Conservation (phyloP, 225 moss, liverwort and hornwort genomes). For the Polytrichum commune region DNA sequence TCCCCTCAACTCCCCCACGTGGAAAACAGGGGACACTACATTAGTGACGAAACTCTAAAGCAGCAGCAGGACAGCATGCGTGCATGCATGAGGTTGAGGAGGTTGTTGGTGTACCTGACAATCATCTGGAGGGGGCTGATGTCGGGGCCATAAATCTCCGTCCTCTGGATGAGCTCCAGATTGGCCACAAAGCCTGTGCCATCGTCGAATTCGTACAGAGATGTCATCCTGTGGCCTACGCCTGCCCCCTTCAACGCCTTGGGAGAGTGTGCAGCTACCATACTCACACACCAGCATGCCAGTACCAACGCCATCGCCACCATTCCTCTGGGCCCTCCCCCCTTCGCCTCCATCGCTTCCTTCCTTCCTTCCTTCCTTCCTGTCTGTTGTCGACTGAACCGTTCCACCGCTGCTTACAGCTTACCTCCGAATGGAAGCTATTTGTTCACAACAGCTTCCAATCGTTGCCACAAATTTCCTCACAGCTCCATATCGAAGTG, state of each 20-base stretch:
- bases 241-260: conserved; percentile 35
- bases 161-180: conserved; percentile 40
- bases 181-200: conserved; percentile 47
- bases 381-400: too few relatives aligned
- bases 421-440: too few relatives aligned
- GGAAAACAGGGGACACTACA: too few relatives aligned
- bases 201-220: conserved; percentile 39
- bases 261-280: conserved; percentile 36
- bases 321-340: not conserved
- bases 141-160: conserved; percentile 49
- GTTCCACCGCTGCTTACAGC: too few relatives aligned
- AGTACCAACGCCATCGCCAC: conserved; percentile 14
- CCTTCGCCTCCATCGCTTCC: conserved; percentile 9
- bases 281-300: conserved; percentile 9
- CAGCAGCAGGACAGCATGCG: too few relatives aligned
- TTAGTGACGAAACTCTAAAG: too few relatives aligned
- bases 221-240: conserved; percentile 46
- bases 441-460: too few relatives aligned
- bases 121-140: conserved; percentile 44
- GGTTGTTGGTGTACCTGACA: conserved; percentile 23
- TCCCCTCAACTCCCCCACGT: too few relatives aligned
- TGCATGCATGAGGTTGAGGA: too few relatives aligned
- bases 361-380: too few relatives aligned
- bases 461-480: too few relatives aligned
- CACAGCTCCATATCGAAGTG: too few relatives aligned